These are phyloP conservation scores for Lasiosphaeris hirsuta DNA, from an alignment of 495 filamentous ascomycete genomes.

Conservation along the genomic window DNA sequence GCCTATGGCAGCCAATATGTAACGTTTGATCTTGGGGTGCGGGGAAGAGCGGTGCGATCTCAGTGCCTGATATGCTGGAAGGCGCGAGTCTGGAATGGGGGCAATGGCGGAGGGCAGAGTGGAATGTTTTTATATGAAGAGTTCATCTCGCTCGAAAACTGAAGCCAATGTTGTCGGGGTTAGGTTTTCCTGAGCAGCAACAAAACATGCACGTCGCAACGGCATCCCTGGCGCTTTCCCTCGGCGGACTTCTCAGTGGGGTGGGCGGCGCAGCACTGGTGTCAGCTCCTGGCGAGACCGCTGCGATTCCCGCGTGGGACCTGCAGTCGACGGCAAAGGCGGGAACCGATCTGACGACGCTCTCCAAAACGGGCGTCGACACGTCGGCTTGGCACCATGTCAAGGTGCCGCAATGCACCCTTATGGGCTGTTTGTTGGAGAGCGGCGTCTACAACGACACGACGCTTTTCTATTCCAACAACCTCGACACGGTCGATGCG, in stretches of 20 bases:
- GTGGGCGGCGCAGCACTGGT: slow-evolving; percentile 4
- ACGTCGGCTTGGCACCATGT: slow-evolving; percentile 54
- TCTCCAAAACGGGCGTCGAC: slow-evolving; percentile 49
- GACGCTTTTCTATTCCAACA: slow-evolving; percentile 56
- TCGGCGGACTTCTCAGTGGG: background rate
- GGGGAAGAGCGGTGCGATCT: background rate
- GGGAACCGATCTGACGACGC: slow-evolving; percentile 31
- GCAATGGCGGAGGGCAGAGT: too few relatives aligned
- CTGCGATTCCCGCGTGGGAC: slow-evolving; percentile 53
- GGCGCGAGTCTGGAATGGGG: too few relatives aligned
- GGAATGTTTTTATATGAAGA: too few relatives aligned
- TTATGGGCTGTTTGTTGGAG: slow-evolving; percentile 57
- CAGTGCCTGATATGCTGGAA: too few relatives aligned
- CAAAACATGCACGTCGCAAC: too few relatives aligned
- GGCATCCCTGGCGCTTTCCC: too few relatives aligned
- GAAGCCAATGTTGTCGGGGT: too few relatives aligned
- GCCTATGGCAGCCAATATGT: slow-evolving; percentile 1
- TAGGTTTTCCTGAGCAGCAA: too few relatives aligned
- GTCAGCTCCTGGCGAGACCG: slow-evolving; percentile 31
- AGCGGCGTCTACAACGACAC: slow-evolving; percentile 53
- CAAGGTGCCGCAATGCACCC: slow-evolving; percentile 45
- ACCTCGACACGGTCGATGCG: slow-evolving; percentile 43
- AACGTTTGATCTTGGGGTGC: slow-evolving; percentile 11
- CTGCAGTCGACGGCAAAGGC: slow-evolving; percentile 47
- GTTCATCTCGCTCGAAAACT: too few relatives aligned